These are phyloP conservation scores for Filobasidium wieringae DNA, from an alignment of 768 basidiomycete species.

Conservation along the genomic window DNA sequence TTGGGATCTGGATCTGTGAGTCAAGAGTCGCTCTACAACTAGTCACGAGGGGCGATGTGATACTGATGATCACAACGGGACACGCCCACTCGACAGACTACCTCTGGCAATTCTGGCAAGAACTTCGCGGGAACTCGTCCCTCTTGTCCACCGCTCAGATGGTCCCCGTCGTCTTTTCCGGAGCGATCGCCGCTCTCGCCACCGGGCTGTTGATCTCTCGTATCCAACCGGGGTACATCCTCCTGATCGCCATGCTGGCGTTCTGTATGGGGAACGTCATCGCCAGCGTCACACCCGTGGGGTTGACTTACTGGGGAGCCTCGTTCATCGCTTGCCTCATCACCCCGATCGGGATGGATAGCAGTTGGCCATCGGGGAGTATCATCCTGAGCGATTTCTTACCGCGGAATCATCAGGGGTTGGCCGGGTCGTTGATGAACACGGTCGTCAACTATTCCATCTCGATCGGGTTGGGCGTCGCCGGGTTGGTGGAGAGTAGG, in stretches of 20 bases:
- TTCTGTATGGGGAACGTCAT: constrained; percentile 19
- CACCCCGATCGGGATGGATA: constrained; percentile 12
- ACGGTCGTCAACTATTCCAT: constrained; percentile 18
- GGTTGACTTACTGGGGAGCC: constrained; percentile 18
- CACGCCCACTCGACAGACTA: constrained; percentile 15
- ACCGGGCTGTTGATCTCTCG: constrained; percentile 16
- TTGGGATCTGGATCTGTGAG: constrained; percentile 16
- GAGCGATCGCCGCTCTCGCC: constrained; percentile 16
- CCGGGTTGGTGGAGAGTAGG: constrained; percentile 16
- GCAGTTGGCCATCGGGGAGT: constrained; percentile 2
- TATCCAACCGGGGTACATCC: constrained; percentile 14
- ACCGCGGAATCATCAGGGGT: constrained; percentile 10
- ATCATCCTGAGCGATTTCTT: constrained; percentile 7
- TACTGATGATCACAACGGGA: constrained; percentile 16
- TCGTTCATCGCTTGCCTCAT: constrained; percentile 13
- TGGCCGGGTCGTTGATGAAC: constrained; percentile 10
- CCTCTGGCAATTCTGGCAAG: constrained; percentile 17
- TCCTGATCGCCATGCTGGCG: constrained; percentile 19
- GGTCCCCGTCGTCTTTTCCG: constrained; percentile 13
- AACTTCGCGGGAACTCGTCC: constrained; percentile 15
- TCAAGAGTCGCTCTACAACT: neutral
- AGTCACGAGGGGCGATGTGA: constrained; percentile 7
- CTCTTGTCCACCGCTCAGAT: constrained; percentile 17
- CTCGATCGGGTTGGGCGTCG: constrained; percentile 18
- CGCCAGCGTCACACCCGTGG: constrained; percentile 8